These are phyloP conservation scores for Aspergillus sp. DNA, from an alignment of 2,329 filamentous ascomycete genomes.

Conservation along the genomic window DNA sequence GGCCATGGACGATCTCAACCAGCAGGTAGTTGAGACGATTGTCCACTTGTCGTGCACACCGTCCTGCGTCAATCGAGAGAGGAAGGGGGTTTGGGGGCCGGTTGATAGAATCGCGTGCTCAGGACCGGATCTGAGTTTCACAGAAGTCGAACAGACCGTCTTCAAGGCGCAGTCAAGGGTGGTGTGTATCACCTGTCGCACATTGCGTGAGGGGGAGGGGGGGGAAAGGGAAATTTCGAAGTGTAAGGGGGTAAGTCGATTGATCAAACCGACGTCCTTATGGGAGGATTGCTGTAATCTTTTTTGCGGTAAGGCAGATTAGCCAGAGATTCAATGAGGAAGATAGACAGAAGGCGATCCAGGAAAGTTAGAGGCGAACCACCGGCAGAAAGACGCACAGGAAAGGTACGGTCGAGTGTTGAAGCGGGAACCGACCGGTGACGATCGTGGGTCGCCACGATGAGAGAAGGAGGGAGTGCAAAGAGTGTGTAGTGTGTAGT, in stretches of 20 bases:
- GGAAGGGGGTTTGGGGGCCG: neutral
- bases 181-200: slow-evolving; percentile 18
- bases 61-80: neutral
- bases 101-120: neutral
- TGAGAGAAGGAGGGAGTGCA: neutral
- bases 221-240: slow-evolving; percentile 5
- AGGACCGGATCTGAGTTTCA: neutral
- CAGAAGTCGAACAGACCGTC: neutral
- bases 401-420: neutral
- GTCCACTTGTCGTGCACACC: neutral
- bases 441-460: neutral
- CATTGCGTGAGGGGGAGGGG: slow-evolving; percentile 18
- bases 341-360: neutral
- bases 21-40: neutral
- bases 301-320: neutral
- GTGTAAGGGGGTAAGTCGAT: slow-evolving; percentile 8
- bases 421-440: neutral
- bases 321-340: neutral
- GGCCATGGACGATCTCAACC: neutral
- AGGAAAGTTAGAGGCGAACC: neutral
- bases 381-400: neutral
- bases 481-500: no score
- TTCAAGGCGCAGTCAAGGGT: slow-evolving; percentile 11
- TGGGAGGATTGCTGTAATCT: neutral
- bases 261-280: neutral